Evolutionary conservation across 2,329 filamentous ascomycete species (phyloP).

Genomic region (Calonectria henricotiae): DNA sequence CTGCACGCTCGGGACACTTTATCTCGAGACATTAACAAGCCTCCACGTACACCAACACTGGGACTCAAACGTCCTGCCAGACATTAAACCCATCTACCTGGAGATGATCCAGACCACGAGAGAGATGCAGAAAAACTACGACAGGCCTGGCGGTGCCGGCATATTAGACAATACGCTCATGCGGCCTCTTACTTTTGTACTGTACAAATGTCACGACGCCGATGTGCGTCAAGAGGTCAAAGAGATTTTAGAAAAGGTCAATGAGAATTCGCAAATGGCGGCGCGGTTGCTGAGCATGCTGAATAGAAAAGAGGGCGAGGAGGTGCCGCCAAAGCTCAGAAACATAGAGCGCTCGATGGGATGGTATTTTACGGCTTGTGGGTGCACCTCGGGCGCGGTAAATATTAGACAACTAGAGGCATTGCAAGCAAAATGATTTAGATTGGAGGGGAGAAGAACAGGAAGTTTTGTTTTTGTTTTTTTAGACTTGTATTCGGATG

Average conservation of each 20-base stretch:
- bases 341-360: slow-evolving; percentile 47
- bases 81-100: slow-evolving; percentile 40
- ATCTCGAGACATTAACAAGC: slow-evolving; percentile 42
- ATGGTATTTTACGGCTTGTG: slow-evolving; percentile 42
- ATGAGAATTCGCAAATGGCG: slow-evolving; percentile 38
- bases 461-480: background rate
- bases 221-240: slow-evolving; percentile 36
- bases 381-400: slow-evolving; percentile 29
- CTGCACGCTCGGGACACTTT: slow-evolving; percentile 45
- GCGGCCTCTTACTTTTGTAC: slow-evolving; percentile 43
- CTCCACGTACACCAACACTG: slow-evolving; percentile 34
- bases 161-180: slow-evolving; percentile 45
- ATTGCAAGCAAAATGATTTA: background rate
- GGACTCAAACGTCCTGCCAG: slow-evolving; percentile 41
- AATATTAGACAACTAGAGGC: slow-evolving; percentile 12
- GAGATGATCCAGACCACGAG: slow-evolving; percentile 43
- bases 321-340: slow-evolving; percentile 40
- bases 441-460: background rate
- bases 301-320: slow-evolving; percentile 28
- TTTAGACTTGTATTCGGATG: too few relatives aligned
- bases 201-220: slow-evolving; percentile 44
- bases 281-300: slow-evolving; percentile 42
- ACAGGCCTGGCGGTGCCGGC: background rate
- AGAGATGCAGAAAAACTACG: slow-evolving; percentile 30
- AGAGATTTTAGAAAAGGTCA: slow-evolving; percentile 33